Evolutionary conservation across 1,139 yeast genomes (phyloP).

Genomic region (Pichia sp.): DNA sequence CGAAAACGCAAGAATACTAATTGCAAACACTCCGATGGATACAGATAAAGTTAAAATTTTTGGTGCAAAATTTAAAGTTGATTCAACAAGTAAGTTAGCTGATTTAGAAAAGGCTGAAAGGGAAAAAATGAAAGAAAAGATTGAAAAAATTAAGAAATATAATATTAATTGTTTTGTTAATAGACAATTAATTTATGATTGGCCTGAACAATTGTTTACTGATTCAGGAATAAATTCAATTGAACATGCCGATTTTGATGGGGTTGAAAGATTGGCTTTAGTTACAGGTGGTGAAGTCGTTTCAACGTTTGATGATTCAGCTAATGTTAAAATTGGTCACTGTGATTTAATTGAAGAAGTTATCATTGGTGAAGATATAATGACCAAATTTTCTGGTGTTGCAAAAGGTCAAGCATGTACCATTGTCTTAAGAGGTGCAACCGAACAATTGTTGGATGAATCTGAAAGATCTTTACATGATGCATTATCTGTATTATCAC

Average conservation of each 20-base stretch:
- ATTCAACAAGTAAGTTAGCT: constrained; percentile 89
- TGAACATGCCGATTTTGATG: constrained; percentile 98
- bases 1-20: constrained; percentile 76
- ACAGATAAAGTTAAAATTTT: constrained; percentile 95
- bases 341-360: constrained; percentile 90
- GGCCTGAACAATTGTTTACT: constrained; percentile 92
- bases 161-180: constrained; percentile 89
- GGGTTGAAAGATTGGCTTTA: constrained; percentile 90
- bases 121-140: constrained; percentile 85
- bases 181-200: constrained; percentile 93
- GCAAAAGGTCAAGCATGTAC: constrained; percentile 97
- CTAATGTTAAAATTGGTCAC: constrained; percentile 73
- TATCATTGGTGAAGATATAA: constrained; percentile 83
- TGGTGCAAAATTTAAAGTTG: constrained; percentile 97
- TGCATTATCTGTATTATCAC: constrained; percentile 91
- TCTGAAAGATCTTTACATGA: constrained; percentile 97
- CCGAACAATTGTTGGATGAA: constrained; percentile 92
- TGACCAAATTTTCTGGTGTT: constrained; percentile 88
- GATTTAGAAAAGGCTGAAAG: constrained; percentile 94
- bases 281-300: constrained; percentile 99
- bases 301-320: constrained; percentile 92
- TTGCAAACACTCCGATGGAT: constrained; percentile 95
- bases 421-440: constrained; percentile 91
- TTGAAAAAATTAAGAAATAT: constrained; percentile 75
- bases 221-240: constrained; percentile 85